A percentile compares a stretch with the other conserved stretches of the same genome.
Conservation (phyloP, 352 stramenopile species). For the Halophytophthora polymorphica region DNA sequence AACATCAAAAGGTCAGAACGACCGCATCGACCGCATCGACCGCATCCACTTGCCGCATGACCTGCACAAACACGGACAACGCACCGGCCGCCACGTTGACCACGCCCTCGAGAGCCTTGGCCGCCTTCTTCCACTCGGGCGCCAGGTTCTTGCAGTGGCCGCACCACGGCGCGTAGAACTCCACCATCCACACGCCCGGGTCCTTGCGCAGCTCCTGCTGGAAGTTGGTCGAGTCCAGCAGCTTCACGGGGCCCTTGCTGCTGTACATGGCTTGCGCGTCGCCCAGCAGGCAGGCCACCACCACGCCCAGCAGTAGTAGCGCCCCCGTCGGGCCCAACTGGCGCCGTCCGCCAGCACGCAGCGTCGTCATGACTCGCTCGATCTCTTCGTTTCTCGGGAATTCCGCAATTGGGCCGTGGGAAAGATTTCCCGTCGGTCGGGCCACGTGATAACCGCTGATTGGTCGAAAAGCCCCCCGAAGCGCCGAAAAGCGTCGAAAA, state of each 20-base stretch:
- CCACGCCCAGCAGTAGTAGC: constrained; percentile 19
- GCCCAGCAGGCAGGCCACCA: constrained; percentile 32
- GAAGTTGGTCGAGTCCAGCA: constrained; percentile 71
- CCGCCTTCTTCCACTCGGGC: constrained; percentile 91
- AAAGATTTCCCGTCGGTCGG: background rate
- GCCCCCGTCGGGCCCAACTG: constrained; percentile 5
- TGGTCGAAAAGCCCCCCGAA: constrained; percentile 22
- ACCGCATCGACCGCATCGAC: background rate
- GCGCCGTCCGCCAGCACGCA: no score
- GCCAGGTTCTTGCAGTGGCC: constrained; percentile 93
- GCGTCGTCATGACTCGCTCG: no score
- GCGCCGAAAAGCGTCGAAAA: no score
- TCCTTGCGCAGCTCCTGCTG: constrained; percentile 69
- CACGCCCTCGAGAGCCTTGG: constrained; percentile 83
- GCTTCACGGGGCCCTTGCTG: constrained; percentile 59
- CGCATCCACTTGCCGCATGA: background rate
- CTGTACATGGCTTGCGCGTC: constrained; percentile 55
- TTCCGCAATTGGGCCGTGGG: no score
- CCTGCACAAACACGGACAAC: no score
- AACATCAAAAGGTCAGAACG: background rate
- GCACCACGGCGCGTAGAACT: constrained; percentile 95
- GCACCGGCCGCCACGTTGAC: constrained; percentile 85
- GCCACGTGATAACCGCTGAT: constrained; percentile 25
- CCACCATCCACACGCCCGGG: constrained; percentile 89
- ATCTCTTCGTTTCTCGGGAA: no score